These are phyloP conservation scores for Torrubiella hemipterigena DNA, from an alignment of 2,329 filamentous ascomycete genomes.

Conservation along the genomic window DNA sequence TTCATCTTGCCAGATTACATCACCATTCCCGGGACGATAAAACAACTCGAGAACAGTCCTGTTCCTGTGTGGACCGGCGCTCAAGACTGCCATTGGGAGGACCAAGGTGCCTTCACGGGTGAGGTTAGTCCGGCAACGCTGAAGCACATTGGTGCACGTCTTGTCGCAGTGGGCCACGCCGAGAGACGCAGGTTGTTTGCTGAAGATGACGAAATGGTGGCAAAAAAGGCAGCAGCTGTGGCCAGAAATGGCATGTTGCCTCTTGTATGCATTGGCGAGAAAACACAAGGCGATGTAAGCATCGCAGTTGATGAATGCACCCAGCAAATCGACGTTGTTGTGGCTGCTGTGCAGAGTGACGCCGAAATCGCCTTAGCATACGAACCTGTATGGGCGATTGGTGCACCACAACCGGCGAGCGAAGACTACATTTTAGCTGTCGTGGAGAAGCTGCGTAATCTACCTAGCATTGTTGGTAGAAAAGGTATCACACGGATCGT, in stretches of 20 bases:
- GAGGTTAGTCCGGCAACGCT: conserved; percentile 62
- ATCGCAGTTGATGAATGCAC: conserved; percentile 54
- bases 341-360: conserved; percentile 46
- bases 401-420: conserved; percentile 57
- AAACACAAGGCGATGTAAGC: conserved; percentile 35
- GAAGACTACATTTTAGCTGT: conserved; percentile 63
- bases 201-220: conserved; percentile 59
- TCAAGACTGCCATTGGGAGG: conserved; percentile 62
- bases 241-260: conserved; percentile 61
- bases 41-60: conserved; percentile 28
- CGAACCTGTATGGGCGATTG: conserved; percentile 85
- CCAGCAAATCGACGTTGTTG: conserved; percentile 51
- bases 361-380: conserved; percentile 70
- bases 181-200: conserved; percentile 61
- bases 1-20: conserved; percentile 73
- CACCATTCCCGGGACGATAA: conserved; percentile 42
- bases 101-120: conserved; percentile 64
- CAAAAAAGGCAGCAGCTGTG: conserved; percentile 57
- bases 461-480: conserved; percentile 37
- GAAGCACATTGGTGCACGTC: conserved; percentile 51
- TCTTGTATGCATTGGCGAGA: conserved; percentile 71
- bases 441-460: conserved; percentile 46
- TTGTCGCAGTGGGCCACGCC: conserved; percentile 74
- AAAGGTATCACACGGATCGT: conserved; percentile 54
- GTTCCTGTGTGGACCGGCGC: conserved; percentile 49